Base-by-base conservation (phyloP, 148 eudicot species). In the Gaultheria prostrata region DNA sequence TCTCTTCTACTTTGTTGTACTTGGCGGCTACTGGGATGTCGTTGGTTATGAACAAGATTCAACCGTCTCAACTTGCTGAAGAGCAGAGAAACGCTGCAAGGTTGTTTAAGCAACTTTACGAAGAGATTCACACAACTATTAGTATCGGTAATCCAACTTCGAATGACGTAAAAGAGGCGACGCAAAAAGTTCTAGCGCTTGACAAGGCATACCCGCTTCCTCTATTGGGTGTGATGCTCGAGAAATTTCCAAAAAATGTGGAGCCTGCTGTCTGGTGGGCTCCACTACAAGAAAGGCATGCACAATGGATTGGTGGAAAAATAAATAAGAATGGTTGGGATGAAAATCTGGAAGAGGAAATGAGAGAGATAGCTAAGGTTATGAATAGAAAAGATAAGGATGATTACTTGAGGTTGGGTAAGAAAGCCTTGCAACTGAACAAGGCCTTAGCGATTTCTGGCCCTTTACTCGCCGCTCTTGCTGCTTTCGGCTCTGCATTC, bases 161-260 rank as follows among this genome's bases (percentile, higher is more conserved):
- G 0, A 74, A 49, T 1, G 91, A 91, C n/a, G 94, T 94, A 6
- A 84, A 77, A 45, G 91, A 89, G 0, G 87, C 73, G 0, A 85
- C 89, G 89, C 89, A 83, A 9, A 84, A 72, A 28, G 92, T 94
- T 14, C 80, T 93, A 76, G 91, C 95, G 3, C 88, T 90, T 12
- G 95, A 94, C 82, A 89, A 79, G 59, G 93, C 95, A 0, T 93
- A 86, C 84, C 95, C 94, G 0, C 92, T 94, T 71, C 97, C 98
- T 45, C 85, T 94, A 4, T 75, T 92, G 1, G 96, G 95, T 0
- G 84, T 69, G 1, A 93, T 93, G 95, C 84, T 94, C 1, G 92
- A 94, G 1, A 94, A 93, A 67, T 93, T 89, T 56, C 96, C 98
- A 1, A 33, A 63, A 2, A 57, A 61, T 0, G 88, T 89, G 18